A percentile compares a stretch with the other conserved stretches of the same genome.
Conservation (phyloP, 2,329 filamentous ascomycete genomes). For the Harringtonia lauricola region DNA sequence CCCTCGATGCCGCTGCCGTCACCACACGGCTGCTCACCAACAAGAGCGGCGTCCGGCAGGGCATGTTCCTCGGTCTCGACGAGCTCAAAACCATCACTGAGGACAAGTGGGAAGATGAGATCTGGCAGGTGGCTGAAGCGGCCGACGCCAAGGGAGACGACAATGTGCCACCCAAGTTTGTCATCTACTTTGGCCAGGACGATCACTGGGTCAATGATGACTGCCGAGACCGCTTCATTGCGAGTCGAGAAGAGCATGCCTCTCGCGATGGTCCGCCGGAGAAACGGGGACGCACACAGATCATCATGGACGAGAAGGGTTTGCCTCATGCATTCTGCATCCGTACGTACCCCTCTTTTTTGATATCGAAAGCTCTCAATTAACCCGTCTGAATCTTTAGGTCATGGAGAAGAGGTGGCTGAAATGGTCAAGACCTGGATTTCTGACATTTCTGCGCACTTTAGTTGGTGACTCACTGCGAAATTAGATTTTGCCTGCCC, state of each 20-base stretch:
- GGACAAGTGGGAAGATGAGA: conserved; percentile 46
- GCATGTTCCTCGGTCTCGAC: conserved; percentile 45
- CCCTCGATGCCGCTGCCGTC: conserved; percentile 33
- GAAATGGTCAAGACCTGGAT: conserved; percentile 39
- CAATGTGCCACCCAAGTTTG: conserved; percentile 35
- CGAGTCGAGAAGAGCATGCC: conserved; percentile 21
- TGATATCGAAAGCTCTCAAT: background rate
- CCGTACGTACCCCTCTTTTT: conserved; percentile 22
- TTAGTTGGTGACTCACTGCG: too few species aligned
- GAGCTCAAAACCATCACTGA: conserved; percentile 49
- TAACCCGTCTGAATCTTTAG: conserved; percentile 17
- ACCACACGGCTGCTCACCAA: conserved; percentile 45
- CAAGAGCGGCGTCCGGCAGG: conserved; percentile 47
- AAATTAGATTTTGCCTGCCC: too few species aligned
- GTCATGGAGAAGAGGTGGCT: conserved; percentile 36
- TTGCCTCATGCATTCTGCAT: conserved; percentile 53
- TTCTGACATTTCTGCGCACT: background rate
- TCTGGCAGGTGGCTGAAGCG: conserved; percentile 36
- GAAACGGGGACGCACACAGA: conserved; percentile 27
- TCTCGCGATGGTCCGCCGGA: conserved; percentile 16
- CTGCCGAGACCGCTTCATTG: conserved; percentile 45
- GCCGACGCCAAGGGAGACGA: conserved; percentile 5
- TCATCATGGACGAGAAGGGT: conserved; percentile 41
- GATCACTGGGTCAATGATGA: conserved; percentile 53
- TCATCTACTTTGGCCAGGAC: conserved; percentile 46